Base-by-base conservation (phyloP, 306 rosid species). In the Lupinus albus region DNA sequence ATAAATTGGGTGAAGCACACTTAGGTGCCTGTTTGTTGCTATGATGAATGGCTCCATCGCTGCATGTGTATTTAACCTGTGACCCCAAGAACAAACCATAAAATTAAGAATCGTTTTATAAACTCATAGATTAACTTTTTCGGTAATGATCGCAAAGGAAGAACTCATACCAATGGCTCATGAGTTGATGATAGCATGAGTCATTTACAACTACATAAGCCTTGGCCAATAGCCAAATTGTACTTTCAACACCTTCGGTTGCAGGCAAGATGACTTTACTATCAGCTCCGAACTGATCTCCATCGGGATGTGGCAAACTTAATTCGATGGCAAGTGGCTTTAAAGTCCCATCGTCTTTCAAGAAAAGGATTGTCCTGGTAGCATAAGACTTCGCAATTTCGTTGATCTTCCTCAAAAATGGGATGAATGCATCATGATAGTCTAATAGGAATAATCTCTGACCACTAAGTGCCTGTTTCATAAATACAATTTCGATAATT, bases 31-130 rank as follows among this genome's bases (percentile, higher is more conserved):
- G 4, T 73, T 61, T 8, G 83, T 79, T 61, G 79, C 79, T 11
- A 79, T 73, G 13, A 62, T 6, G 3, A 79, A 84, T 11, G 95
- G 95, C 60, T 88, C 95, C 25, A 86, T 78, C 4, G 13, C 74
- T 0, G 88, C 91, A 69, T 87, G 96, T 30, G 96, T 89, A 30
- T 85, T 61, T 58, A 89, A 46, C 89, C 89, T 86, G 36, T 36
- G 30, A 58, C 12, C 16, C 41, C 17, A 50, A 21, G 25, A 7
- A 54, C 47, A 16, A 36, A 5, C 8, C 9, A 14, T 3, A 14
- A 39, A 14, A 39, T 11, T 32, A 58, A 32, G 38, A 21, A 12
- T 7, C 2, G n/a, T 11, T 10, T 5, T 16, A 33, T 8, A 33
- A n/a, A 35, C 15, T 32, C 11, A 56, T 6, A n/a, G 4, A 70